These are phyloP conservation scores for Tolypocladium ovalisporum DNA, from an alignment of 2,329 filamentous ascomycete species.

Conservation along the genomic window DNA sequence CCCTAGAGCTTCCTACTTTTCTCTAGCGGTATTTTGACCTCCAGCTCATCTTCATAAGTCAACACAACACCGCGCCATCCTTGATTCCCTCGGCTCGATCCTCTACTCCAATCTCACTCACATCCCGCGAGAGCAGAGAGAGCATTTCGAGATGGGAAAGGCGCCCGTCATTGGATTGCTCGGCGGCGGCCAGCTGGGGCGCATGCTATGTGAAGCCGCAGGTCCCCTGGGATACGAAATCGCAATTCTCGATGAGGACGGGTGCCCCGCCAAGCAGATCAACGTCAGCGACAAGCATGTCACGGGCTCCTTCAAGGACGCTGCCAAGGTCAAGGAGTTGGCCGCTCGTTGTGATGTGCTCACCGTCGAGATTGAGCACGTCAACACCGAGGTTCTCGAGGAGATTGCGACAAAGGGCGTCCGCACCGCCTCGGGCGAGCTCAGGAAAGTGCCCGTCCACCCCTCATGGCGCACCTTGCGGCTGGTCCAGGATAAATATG, in stretches of 20 bases:
- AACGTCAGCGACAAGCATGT: slow-evolving; percentile 66
- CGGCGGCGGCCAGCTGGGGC: slow-evolving; percentile 67
- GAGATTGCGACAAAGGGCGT: slow-evolving; percentile 61
- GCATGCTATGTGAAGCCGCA: slow-evolving; percentile 89
- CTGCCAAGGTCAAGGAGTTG: slow-evolving; percentile 67
- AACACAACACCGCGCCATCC: background rate
- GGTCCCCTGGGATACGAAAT: slow-evolving; percentile 62
- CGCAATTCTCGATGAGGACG: slow-evolving; percentile 66
- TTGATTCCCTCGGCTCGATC: background rate
- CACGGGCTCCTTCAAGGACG: slow-evolving; percentile 78
- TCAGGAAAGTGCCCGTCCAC: slow-evolving; percentile 51
- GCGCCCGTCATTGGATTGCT: slow-evolving; percentile 39
- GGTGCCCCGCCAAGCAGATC: slow-evolving; percentile 76
- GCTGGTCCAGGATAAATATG: slow-evolving; percentile 87
- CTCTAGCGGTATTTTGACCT: background rate
- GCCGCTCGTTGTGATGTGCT: slow-evolving; percentile 68
- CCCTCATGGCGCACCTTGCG: slow-evolving; percentile 80
- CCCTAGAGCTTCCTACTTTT: background rate
- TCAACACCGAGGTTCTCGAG: slow-evolving; percentile 81
- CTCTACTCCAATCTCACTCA: background rate
- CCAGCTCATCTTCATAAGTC: background rate
- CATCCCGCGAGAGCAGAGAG: background rate
- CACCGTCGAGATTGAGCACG: slow-evolving; percentile 92
- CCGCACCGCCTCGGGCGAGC: slow-evolving; percentile 6
- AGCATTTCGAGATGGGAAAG: slow-evolving; percentile 11